Percentiles rank a stretch among this genome's conserved stretches.
phyloP scores from a whole-genome alignment of 306 rosid genomes.

The Cicer yamashitae region DNA sequence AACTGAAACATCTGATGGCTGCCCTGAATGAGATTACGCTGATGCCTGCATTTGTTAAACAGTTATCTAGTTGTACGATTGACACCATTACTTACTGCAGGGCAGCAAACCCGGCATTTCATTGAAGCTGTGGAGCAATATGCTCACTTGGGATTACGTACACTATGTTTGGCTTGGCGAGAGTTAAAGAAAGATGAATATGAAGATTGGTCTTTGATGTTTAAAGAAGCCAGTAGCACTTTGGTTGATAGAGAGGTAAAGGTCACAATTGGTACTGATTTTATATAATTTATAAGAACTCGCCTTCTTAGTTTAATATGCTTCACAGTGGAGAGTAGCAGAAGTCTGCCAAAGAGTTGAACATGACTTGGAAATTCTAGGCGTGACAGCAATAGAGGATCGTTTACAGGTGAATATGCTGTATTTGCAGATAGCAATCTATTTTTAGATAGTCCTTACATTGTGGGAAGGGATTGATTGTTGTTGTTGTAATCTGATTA shows the following conservation, averaged over 20 bases:
- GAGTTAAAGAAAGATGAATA: constrained; percentile 84
- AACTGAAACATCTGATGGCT: constrained; percentile 16
- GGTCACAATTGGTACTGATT: constrained; percentile 43
- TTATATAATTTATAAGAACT: constrained; percentile 17
- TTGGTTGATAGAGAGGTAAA: constrained; percentile 97
- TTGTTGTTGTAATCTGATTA: constrained; percentile 16
- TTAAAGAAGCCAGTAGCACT: constrained; percentile 92
- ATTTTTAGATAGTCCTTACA: not conserved
- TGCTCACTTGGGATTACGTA: constrained; percentile 92
- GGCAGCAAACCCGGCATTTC: constrained; percentile 87
- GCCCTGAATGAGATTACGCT: constrained; percentile 2
- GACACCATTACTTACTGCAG: constrained; percentile 54
- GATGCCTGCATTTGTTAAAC: constrained; percentile 29
- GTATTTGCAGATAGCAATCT: constrained; percentile 34
- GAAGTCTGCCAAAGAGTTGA: constrained; percentile 94
- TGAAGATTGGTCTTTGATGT: constrained; percentile 88
- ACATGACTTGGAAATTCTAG: constrained; percentile 87
- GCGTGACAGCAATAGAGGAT: constrained; percentile 98
- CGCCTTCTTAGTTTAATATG: constrained; percentile 43
- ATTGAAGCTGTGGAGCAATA: constrained; percentile 95
- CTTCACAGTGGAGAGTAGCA: constrained; percentile 94
- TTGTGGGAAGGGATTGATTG: not conserved
- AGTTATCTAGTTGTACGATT: constrained; percentile 14
- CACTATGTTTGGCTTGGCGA: constrained; percentile 93
- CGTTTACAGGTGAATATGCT: constrained; percentile 81